Base-by-base conservation (phyloP, 495 filamentous ascomycete genomes). In the Penicillium daleae region DNA sequence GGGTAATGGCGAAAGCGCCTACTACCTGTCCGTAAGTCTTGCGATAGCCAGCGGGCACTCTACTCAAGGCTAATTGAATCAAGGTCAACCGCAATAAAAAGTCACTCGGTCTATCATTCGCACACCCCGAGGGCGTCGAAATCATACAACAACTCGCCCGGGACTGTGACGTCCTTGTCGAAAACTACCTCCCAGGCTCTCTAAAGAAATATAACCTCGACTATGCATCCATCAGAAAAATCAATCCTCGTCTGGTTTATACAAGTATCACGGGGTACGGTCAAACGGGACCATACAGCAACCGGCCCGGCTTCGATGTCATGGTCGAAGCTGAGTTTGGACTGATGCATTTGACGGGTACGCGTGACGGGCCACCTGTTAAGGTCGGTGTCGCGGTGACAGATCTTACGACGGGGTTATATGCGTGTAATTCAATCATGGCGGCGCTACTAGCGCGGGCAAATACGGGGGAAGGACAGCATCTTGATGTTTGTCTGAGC, bases 291-390 rank as follows among this genome's bases (percentile, higher is more conserved):
- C 94, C 94, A 0, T 96, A 95, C 74, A 87, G 87, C 15, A 84
- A 86, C 35, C 83, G 94, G 8, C 91, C 94, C 3, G 94, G 94
- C 13, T 98, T 97, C 77, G 94, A 98, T 73, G 93, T 97, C 56
- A 97, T 98, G 92, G 94, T 97, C 3, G 94, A 97, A 74, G 94
- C 93, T 53, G 94, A 97, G 73, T 91, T 97, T 76, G 94, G 94
- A 4, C 71, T 98, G 51, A 97, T 98, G 94, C 94, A 98, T 75
- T 96, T 98, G 59, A 98, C 94, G 1, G 94, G 94, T 12, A 82
- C 81, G 42, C 75, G 90, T 62, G 90, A 96, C 59, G 91, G 94
- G 0, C 91, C 92, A 4, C 94, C 94, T 0, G 94, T 96, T n/a
- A 97, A 97, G 76, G 94, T 98, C 3, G 94, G 94, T 3, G 94